Evolutionary conservation across 139 green algal genomes (phyloP), one percentile per base, ranked within the genome.

Genomic region (Chlamydomonas applanata): DNA sequence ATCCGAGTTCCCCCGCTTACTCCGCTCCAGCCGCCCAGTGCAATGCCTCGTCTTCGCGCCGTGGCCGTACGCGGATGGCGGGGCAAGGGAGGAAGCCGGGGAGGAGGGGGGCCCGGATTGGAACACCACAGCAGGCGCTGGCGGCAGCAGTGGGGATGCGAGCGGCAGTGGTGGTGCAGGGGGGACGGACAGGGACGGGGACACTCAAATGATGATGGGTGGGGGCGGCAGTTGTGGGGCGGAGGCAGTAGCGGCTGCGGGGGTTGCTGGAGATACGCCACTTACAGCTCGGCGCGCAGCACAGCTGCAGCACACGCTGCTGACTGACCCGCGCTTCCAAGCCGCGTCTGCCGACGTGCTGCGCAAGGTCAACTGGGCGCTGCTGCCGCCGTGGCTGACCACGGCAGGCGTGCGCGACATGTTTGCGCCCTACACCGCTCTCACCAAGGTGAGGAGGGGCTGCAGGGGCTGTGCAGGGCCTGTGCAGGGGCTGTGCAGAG

Each of bases 311-410:
- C 59, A 35, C 24, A 9, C 59, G 9, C 59, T 66, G n/a, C 24
- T 66, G n/a, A 66, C 59, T 2, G n/a, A 66, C 59, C 59, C 59
- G 24, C 59, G 25, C 59, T 66, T 66, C 25, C 29, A 40, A 3
- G 25, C n/a, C 24, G 17, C n/a, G n/a, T 40, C n/a, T 25, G 53
- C 53, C 13, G n/a, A 36, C n/a, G 30, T 30, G n/a, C 59, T 66
- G n/a, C 59, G 30, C 59, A 66, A 66, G 59, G 30, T 66, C 59
- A 66, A 66, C 59, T 66, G 29, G n/a, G n/a, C 30, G 59, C 59
- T 40, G 59, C 59, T 66, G 24, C 59, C 59, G 25, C 25, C n/a
- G n/a, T 29, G 24, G n/a, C 30, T 34, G 24, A 7, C n/a, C 4
- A 25, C 29, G 24, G n/a, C 24, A 4, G n/a, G 59, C 24, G 11